These are phyloP conservation scores for Cercospora brassicicola DNA, from an alignment of 2,329 filamentous ascomycete genomes.

Conservation along the genomic window DNA sequence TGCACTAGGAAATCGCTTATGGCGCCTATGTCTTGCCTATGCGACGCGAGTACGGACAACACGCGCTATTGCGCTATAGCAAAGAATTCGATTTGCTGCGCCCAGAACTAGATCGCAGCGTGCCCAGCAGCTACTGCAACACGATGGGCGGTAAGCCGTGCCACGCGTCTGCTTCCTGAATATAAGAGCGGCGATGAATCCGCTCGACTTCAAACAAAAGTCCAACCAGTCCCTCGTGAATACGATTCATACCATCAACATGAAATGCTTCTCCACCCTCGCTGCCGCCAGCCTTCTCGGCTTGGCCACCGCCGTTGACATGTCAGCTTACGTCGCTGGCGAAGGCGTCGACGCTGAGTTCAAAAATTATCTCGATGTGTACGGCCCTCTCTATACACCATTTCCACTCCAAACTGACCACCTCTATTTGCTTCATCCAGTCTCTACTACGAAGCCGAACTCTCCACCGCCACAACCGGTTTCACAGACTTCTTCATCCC, in stretches of 20 bases:
- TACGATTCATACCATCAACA: background rate
- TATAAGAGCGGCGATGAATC: background rate
- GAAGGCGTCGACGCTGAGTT: slow-evolving; percentile 16
- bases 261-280: slow-evolving; percentile 10
- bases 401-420: too few species aligned
- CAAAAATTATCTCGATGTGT: slow-evolving; percentile 17
- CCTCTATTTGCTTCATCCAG: background rate
- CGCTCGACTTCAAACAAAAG: background rate
- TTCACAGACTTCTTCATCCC: slow-evolving; percentile 24
- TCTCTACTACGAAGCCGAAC: slow-evolving; percentile 17
- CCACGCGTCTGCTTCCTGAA: background rate
- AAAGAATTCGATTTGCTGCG: background rate
- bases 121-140: background rate
- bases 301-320: slow-evolving; percentile 11
- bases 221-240: too few species aligned
- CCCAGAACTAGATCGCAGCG: background rate
- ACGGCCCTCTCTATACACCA: background rate
- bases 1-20: background rate
- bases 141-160: background rate
- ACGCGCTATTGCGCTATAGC: background rate
- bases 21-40: background rate
- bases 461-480: slow-evolving; percentile 12
- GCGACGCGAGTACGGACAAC: background rate
- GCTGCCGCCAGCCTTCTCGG: slow-evolving; percentile 2
- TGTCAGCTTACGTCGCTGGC: slow-evolving; percentile 12